A percentile compares a stretch with the other conserved stretches of the same genome.
Conservation (phyloP, 805 yeast species). For the Pichia sporocuriosa region DNA sequence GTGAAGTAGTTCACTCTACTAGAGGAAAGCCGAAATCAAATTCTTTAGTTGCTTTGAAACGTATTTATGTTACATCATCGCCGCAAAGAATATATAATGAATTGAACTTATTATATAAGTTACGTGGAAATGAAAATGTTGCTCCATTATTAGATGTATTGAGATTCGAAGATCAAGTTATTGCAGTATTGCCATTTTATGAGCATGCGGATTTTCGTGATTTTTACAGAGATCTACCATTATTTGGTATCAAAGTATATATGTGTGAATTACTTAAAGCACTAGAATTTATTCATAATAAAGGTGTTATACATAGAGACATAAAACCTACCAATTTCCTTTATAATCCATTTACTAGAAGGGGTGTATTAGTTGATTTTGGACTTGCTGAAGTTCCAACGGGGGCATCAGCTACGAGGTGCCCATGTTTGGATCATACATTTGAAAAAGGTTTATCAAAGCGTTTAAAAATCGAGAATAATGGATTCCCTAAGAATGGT, state of each 20-base stretch:
- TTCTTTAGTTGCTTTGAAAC: slow-evolving; percentile 72
- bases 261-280: slow-evolving; percentile 75
- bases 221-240: slow-evolving; percentile 73
- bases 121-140: slow-evolving; percentile 64
- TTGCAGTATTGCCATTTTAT: slow-evolving; percentile 87
- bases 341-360: slow-evolving; percentile 55
- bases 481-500: slow-evolving; percentile 41
- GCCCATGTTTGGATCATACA: slow-evolving; percentile 52
- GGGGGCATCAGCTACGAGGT: slow-evolving; percentile 30
- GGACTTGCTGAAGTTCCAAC: slow-evolving; percentile 71
- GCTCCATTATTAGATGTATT: slow-evolving; percentile 88
- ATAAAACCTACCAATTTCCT: slow-evolving; percentile 73
- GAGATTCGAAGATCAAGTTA: slow-evolving; percentile 83
- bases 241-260: slow-evolving; percentile 74
- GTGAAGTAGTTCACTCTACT: not conserved
- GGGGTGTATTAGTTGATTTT: slow-evolving; percentile 85
- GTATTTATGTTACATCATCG: slow-evolving; percentile 91
- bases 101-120: slow-evolving; percentile 62
- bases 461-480: slow-evolving; percentile 18
- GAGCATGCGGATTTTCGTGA: slow-evolving; percentile 86
- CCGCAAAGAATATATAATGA: slow-evolving; percentile 90
- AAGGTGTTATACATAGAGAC: slow-evolving; percentile 86
- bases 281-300: slow-evolving; percentile 65
- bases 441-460: slow-evolving; percentile 13
- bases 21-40: no score